A percentile compares a stretch with the other conserved stretches of the same genome.
These are phyloP conservation scores for Candida tibetensis DNA, from an alignment of 805 yeast genomes.

Conservation along the genomic window DNA sequence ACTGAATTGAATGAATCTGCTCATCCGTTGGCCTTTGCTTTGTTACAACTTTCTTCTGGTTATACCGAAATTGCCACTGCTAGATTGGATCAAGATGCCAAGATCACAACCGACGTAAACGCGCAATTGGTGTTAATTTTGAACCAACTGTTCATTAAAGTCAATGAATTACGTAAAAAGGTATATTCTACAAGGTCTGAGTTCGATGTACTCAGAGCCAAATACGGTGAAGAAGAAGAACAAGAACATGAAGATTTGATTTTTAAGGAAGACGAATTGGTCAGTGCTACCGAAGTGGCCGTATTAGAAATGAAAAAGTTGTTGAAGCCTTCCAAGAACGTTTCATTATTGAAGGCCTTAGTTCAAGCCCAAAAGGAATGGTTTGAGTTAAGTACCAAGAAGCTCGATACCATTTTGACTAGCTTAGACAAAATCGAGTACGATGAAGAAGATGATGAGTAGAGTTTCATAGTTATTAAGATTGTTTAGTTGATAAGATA, in stretches of 20 bases:
- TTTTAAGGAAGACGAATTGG: slow-evolving; percentile 71
- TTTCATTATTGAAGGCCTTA: slow-evolving; percentile 62
- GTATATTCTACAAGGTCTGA: slow-evolving; percentile 69
- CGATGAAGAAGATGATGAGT: slow-evolving; percentile 33
- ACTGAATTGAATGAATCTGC: slow-evolving; percentile 45
- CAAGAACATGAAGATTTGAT: slow-evolving; percentile 52
- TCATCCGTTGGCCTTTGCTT: slow-evolving; percentile 50
- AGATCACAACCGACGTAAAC: slow-evolving; percentile 59
- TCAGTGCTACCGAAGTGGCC: slow-evolving; percentile 72
- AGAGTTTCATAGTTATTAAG: neutral
- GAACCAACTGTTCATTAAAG: slow-evolving; percentile 57
- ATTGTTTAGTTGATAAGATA: no score
- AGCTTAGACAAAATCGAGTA: slow-evolving; percentile 34
- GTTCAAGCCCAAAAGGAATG: slow-evolving; percentile 66
- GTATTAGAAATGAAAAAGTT: slow-evolving; percentile 76
- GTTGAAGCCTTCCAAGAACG: slow-evolving; percentile 63
- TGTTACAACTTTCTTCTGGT: slow-evolving; percentile 52
- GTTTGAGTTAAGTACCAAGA: slow-evolving; percentile 40
- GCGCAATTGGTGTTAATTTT: slow-evolving; percentile 50
- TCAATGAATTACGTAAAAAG: slow-evolving; percentile 57
- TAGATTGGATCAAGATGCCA: slow-evolving; percentile 67
- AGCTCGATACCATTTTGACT: slow-evolving; percentile 28
- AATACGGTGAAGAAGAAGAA: slow-evolving; percentile 41
- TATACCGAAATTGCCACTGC: slow-evolving; percentile 65
- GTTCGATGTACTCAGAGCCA: slow-evolving; percentile 69